Conservation (phyloP, 495 filamentous ascomycete species). For the Hypomontagnella monticulosa region DNA sequence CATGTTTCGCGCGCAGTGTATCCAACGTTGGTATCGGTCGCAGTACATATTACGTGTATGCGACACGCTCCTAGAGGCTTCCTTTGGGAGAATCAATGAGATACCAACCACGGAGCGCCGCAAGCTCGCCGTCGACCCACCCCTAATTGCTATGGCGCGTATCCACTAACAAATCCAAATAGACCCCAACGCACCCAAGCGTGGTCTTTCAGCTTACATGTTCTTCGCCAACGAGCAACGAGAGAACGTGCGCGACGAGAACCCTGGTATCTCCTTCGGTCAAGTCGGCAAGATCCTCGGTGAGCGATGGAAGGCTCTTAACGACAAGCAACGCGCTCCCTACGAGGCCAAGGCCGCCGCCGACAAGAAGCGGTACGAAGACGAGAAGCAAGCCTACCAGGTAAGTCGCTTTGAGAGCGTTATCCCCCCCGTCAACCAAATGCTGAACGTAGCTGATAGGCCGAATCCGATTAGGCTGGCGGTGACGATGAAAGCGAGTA, state of each 20-base stretch:
- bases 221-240: slow-evolving; percentile 99
- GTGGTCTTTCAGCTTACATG: slow-evolving; percentile 99
- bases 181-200: slow-evolving; percentile 99
- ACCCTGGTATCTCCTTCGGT: slow-evolving; percentile 98
- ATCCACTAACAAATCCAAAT: slow-evolving; percentile 29
- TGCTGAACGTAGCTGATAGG: slow-evolving; percentile 44
- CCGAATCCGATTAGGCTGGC: slow-evolving; percentile 58
- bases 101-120: neutral
- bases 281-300: slow-evolving; percentile 98
- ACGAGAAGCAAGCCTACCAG: slow-evolving; percentile 93
- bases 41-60: neutral
- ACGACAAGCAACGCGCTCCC: slow-evolving; percentile 85
- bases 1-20: neutral
- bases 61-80: neutral
- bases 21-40: neutral
- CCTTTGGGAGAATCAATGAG: neutral
- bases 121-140: neutral
- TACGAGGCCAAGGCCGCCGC: slow-evolving; percentile 95
- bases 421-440: slow-evolving; percentile 25
- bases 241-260: slow-evolving; percentile 97
- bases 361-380: slow-evolving; percentile 99
- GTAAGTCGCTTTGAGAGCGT: slow-evolving; percentile 62
- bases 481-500: slow-evolving; percentile 54
- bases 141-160: neutral
- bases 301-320: slow-evolving; percentile 96